Conservation (phyloP, 768 basidiomycete species). For the Rhodotorula babjevae region DNA sequence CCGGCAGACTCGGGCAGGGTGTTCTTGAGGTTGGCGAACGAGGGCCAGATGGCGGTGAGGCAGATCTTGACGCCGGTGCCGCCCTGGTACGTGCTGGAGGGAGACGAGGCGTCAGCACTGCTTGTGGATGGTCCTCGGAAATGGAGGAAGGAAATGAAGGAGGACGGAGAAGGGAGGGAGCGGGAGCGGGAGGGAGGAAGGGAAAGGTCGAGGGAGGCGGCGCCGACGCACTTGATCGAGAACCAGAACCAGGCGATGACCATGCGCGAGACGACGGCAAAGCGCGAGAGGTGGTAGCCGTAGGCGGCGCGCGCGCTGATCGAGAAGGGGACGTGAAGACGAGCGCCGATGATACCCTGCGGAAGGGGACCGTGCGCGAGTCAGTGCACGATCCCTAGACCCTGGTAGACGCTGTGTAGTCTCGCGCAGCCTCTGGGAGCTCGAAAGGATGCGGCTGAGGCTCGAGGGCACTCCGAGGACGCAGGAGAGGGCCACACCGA, state of each 20-base stretch:
- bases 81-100: constrained; percentile 12
- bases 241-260: constrained; percentile 38
- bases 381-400: too few relatives aligned
- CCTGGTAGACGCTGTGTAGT: too few relatives aligned
- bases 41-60: constrained; percentile 32
- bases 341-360: constrained; percentile 12
- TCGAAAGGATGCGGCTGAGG: too few relatives aligned
- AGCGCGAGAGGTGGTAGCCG: constrained; percentile 28
- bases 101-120: background rate
- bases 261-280: constrained; percentile 22
- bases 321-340: constrained; percentile 29
- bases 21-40: constrained; percentile 30
- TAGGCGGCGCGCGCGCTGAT: constrained; percentile 19
- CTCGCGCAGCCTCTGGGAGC: too few relatives aligned
- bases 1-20: constrained; percentile 25
- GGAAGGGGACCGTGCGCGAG: background rate
- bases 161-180: background rate
- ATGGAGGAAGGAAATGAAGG: background rate
- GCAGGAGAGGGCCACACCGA: background rate
- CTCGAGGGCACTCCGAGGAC: too few relatives aligned
- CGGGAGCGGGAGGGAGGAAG: background rate
- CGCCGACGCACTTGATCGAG: constrained; percentile 18
- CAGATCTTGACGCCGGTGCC: constrained; percentile 25
- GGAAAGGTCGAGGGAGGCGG: background rate
- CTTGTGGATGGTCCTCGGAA: background rate